Evolutionary conservation across 1,284 basidiomycete genomes (phyloP).

Genomic region (Fomitopsis schrenkii): DNA sequence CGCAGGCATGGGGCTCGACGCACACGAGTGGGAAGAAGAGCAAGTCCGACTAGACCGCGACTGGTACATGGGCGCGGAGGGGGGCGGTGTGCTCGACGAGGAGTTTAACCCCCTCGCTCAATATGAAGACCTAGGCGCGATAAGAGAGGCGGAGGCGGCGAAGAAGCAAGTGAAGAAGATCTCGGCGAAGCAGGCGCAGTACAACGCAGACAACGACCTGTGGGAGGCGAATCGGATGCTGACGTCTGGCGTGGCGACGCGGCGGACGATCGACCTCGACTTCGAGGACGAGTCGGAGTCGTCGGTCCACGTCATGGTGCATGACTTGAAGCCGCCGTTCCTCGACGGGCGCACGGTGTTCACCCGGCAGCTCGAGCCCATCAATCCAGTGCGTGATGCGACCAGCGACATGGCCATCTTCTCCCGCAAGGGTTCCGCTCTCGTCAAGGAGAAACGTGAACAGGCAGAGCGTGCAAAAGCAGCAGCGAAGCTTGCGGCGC

Average conservation of each 20-base stretch:
- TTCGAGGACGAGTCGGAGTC: slow-evolving; percentile 94
- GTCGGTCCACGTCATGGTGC: slow-evolving; percentile 95
- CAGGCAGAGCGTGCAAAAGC: slow-evolving; percentile 94
- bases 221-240: slow-evolving; percentile 99
- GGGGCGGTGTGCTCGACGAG: slow-evolving; percentile 75
- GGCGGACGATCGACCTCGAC: slow-evolving; percentile 83
- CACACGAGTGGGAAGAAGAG: slow-evolving; percentile 93
- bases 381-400: slow-evolving; percentile 93
- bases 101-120: slow-evolving; percentile 92
- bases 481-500: slow-evolving; percentile 89
- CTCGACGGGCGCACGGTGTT: slow-evolving; percentile 95
- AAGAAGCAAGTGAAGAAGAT: slow-evolving; percentile 81
- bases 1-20: slow-evolving; percentile 46
- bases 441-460: slow-evolving; percentile 95
- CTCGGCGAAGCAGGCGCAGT: slow-evolving; percentile 91
- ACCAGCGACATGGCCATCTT: slow-evolving; percentile 96
- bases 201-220: slow-evolving; percentile 95
- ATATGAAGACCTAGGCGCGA: slow-evolving; percentile 76
- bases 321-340: slow-evolving; percentile 97
- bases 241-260: slow-evolving; percentile 90
- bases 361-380: slow-evolving; percentile 95
- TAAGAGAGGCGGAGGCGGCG: slow-evolving; percentile 77
- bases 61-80: slow-evolving; percentile 92
- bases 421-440: slow-evolving; percentile 89
- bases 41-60: slow-evolving; percentile 86